Evolutionary conservation across 306 rosid genomes (phyloP), one percentile per base, ranked within the genome.

Genomic region (Lithocarpus polystachyus): DNA sequence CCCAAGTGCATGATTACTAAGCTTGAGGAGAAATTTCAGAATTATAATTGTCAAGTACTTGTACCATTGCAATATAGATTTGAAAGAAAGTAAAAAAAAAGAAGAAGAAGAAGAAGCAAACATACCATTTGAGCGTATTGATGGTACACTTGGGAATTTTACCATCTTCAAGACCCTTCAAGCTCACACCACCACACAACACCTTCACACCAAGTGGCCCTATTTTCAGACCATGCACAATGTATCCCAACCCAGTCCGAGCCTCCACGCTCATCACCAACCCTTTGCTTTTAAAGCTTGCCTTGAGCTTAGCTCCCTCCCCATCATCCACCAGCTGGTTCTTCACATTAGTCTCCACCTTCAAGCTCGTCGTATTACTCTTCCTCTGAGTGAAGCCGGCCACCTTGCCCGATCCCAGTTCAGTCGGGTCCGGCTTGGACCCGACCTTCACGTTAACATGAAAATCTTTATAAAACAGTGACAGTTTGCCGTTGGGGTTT

Each of bases 71-170:
- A 14, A 48, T 48, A 48, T 11, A 13, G 17, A 48, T 48, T 10
- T 48, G 53, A 48, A 48, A 48, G 53, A 48, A 48, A 48, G 17
- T 48, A 12, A 48, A 48, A 45, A 45, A 1, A 2, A 0, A 5
- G 0, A 33, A 33, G 5, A 0, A 5, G 5, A 33, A 33, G 0
- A 33, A 6, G n/a, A n/a, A n/a, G n/a, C n/a, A 13, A 48, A 48
- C 60, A 69, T 85, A 94, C 98, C 97, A 92, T 83, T 74, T 79
- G 83, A 88, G 80, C 56, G 85, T 6, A 31, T 86, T 84, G 81
- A 89, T 26, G 71, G 84, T 40, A 83, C 99, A 94, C 65, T 17
- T 75, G 40, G 97, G 97, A 81, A 77, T 65, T 10, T 69, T 84
- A 5, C 95, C 95, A 13, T 31, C 72, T 12, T 87, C 67, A 19